These are phyloP conservation scores for Hyaloperonospora brassicae DNA, from an alignment of 352 stramenopile genomes.

Conservation along the genomic window DNA sequence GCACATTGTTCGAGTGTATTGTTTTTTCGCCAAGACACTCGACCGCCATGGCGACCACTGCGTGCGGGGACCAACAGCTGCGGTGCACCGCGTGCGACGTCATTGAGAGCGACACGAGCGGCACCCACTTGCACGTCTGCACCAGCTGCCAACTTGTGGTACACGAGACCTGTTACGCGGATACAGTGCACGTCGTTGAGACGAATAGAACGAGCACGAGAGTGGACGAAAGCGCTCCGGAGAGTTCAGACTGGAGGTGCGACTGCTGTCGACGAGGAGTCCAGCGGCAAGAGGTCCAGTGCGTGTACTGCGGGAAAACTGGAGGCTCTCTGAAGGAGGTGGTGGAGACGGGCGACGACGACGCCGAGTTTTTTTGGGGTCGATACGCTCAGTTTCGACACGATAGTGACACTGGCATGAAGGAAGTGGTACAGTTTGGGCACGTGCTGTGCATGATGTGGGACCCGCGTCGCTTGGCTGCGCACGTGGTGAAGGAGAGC, in stretches of 20 bases:
- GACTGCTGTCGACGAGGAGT: slow-evolving; percentile 33
- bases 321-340: slow-evolving; percentile 21
- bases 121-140: slow-evolving; percentile 25
- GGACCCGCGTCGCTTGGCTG: slow-evolving; percentile 33
- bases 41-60: slow-evolving; percentile 2
- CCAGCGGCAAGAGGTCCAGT: slow-evolving; percentile 11
- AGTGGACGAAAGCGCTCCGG: background rate
- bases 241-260: slow-evolving; percentile 27
- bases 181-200: slow-evolving; percentile 1
- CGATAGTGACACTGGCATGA: background rate
- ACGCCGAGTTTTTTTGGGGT: slow-evolving; percentile 13
- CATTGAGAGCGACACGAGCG: slow-evolving; percentile 2
- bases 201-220: background rate
- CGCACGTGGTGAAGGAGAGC: slow-evolving; percentile 16
- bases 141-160: slow-evolving; percentile 24
- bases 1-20: no score
- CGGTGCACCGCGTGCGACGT: slow-evolving; percentile 21
- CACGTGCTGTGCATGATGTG: slow-evolving; percentile 44
- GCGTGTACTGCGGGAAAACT: slow-evolving; percentile 39
- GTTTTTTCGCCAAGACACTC: no score
- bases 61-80: background rate
- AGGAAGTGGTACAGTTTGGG: slow-evolving; percentile 17
- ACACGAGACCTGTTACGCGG: slow-evolving; percentile 32
- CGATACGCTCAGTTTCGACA: slow-evolving; percentile 6
- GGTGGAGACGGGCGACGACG: slow-evolving; percentile 20